Evolutionary conservation across 805 yeast genomes (phyloP), one percentile per base, ranked within the genome.

Genomic region (Candida ovalis): DNA sequence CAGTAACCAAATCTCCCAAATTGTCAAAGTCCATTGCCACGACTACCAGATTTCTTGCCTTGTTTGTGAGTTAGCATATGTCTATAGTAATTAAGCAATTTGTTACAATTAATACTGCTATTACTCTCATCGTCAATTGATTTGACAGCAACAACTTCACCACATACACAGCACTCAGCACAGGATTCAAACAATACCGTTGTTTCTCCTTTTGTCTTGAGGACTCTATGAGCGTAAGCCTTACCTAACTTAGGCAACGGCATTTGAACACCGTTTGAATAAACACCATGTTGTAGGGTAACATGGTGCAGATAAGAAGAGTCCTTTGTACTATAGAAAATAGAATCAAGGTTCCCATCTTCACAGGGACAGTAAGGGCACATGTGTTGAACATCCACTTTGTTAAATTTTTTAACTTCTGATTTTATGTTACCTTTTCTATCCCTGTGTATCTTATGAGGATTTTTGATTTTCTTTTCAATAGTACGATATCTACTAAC

Each of bases 251-350:
- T 24, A 4, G 63, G 62, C 1, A 44, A 22, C 4, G 58, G 57
- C 51, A 60, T 53, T n/a, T 42, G 45, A 23, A 51, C 47, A 7
- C 63, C 63, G 27, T 52, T 58, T 36, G 61, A 53, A 47, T 53
- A 57, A 15, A 60, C 58, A 7, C 64, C 64, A 37, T 60, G 64
- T 37, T 52, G 57, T 38, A 56, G 58, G 22, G 62, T 58, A 22
- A 60, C 48, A 43, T 60, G 64, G 33, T 60, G 64, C 19, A 59
- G 43, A 39, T 60, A 60, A 19, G 54, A 55, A 1, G 62, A 59
- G 25, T 56, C 55, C 23, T 58, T 59, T 41, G 58, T 51, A 22
- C 54, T 59, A 37, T 51, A 51, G 43, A 60, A 60, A 8, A 47
- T 32, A 19, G 39, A 46, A 28, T 53, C 44, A 23, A 48, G 47